Conservation (phyloP, 371 early-diverging fungal genomes). For the Mucor plumbeus region DNA sequence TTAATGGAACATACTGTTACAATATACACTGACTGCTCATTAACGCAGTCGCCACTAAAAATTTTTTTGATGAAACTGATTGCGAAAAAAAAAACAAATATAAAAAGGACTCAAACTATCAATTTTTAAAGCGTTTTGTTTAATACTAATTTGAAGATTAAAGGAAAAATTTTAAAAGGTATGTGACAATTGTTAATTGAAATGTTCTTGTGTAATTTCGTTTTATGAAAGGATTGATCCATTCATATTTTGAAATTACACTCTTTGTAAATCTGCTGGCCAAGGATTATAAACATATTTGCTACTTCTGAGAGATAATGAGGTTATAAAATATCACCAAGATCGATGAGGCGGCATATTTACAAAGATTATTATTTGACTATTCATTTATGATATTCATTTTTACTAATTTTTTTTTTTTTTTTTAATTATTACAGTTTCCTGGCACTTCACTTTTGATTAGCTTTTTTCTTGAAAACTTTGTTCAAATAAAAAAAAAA, state of each 20-base stretch:
- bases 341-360: slow-evolving; percentile 27
- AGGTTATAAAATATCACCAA: slow-evolving; percentile 33
- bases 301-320: slow-evolving; percentile 34
- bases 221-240: not conserved
- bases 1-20: not conserved
- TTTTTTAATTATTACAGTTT: not conserved
- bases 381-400: not conserved
- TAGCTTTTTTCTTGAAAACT: not conserved
- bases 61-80: not conserved
- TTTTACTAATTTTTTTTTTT: not conserved
- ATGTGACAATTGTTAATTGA: not conserved
- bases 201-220: not conserved
- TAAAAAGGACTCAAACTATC: not conserved
- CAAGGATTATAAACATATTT: slow-evolving; percentile 32
- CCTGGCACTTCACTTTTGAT: not conserved
- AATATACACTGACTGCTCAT: slow-evolving; percentile 5
- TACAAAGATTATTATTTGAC: not conserved
- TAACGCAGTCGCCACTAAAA: not conserved
- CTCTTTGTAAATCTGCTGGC: slow-evolving; percentile 12
- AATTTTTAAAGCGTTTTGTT: not conserved
- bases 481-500: slow-evolving; percentile 3
- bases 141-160: not conserved
- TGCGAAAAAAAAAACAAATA: slow-evolving; percentile 1
- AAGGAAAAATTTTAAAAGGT: not conserved
- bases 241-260: not conserved